Conservation (phyloP, 2,329 filamentous ascomycete species). For the Chaetothyriales sp. region DNA sequence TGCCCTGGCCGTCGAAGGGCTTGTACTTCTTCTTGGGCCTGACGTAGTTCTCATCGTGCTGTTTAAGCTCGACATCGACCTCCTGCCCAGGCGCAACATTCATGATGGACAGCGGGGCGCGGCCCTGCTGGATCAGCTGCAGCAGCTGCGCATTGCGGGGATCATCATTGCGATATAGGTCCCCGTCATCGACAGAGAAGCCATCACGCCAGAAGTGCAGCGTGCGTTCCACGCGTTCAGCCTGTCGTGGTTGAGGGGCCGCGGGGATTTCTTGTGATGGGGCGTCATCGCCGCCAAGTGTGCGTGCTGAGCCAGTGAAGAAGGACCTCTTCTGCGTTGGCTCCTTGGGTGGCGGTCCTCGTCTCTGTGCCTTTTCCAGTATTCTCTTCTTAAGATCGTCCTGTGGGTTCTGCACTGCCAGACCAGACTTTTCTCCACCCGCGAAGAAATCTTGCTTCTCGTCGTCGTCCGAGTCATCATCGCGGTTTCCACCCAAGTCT, state of each 20-base stretch:
- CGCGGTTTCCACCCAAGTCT: constrained; percentile 27
- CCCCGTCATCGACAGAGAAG: constrained; percentile 51
- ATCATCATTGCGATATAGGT: constrained; percentile 48
- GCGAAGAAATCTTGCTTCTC: constrained; percentile 45
- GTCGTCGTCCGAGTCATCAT: constrained; percentile 38
- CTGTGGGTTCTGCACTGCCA: constrained; percentile 48
- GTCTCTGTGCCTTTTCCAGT: constrained; percentile 31
- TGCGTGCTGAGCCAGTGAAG: constrained; percentile 47
- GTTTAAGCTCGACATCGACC: constrained; percentile 49
- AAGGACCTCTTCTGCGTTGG: constrained; percentile 21
- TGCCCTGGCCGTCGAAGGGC: constrained; percentile 45
- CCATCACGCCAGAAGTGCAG: constrained; percentile 52
- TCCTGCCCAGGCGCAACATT: constrained; percentile 48
- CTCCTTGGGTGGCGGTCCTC: constrained; percentile 14
- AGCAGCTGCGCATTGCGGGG: constrained; percentile 47
- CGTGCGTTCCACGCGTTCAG: constrained; percentile 39
- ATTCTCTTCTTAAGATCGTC: constrained; percentile 39
- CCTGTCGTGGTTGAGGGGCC: constrained; percentile 27
- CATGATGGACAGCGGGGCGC: constrained; percentile 47
- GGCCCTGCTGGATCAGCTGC: constrained; percentile 47
- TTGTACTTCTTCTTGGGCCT: constrained; percentile 49
- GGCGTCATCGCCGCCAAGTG: constrained; percentile 49
- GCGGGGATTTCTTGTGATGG: constrained; percentile 43
- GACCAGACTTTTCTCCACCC: constrained; percentile 52
- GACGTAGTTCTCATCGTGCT: constrained; percentile 45